phyloP scores from a whole-genome alignment of 2,329 filamentous ascomycete genomes.

The Alternaria solani region DNA sequence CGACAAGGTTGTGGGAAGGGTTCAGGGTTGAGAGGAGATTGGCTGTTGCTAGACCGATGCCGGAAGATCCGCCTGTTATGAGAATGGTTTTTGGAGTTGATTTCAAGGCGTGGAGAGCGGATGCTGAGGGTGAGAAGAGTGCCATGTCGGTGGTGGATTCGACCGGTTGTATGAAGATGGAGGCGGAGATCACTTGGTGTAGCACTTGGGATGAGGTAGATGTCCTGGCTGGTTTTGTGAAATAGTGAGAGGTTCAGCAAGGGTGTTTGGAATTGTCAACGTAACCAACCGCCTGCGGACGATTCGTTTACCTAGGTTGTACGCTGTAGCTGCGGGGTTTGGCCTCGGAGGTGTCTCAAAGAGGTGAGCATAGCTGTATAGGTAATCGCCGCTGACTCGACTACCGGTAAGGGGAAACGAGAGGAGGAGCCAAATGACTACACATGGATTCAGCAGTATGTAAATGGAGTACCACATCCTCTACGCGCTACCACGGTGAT shows the following conservation, averaged over 20 bases:
- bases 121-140: slow-evolving; percentile 33
- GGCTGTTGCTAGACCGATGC: slow-evolving; percentile 54
- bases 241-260: not conserved
- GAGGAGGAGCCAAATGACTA: not conserved
- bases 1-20: slow-evolving; percentile 51
- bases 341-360: not conserved
- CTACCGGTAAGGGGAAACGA: not conserved
- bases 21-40: slow-evolving; percentile 50
- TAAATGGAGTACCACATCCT: not conserved
- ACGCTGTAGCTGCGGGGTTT: slow-evolving; percentile 20
- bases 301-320: slow-evolving; percentile 27
- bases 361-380: not conserved
- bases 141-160: slow-evolving; percentile 25
- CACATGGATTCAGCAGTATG: not conserved
- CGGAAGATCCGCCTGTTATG: slow-evolving; percentile 53
- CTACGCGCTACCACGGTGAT: not conserved
- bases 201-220: no score
- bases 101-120: slow-evolving; percentile 30
- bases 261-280: not conserved
- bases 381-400: slow-evolving; percentile 10
- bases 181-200: not conserved
- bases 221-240: not conserved
- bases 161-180: not conserved
- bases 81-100: slow-evolving; percentile 44
- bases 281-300: not conserved